Base-by-base conservation (phyloP, 495 filamentous ascomycete genomes). In the Penicillium samsonianum region DNA sequence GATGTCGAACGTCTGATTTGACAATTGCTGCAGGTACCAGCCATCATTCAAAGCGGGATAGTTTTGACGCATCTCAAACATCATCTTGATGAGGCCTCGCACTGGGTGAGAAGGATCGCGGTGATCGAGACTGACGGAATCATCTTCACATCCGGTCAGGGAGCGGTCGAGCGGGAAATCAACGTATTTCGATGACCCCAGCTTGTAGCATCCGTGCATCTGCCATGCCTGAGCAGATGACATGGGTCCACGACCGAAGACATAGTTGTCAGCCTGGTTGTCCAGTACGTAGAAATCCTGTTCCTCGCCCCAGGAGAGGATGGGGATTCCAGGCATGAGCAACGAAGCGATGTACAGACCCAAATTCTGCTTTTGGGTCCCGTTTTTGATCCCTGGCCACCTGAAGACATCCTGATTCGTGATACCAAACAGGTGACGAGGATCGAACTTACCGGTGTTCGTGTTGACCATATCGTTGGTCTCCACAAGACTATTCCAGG, bases 371-470 rank as follows among this genome's bases (percentile, higher is more conserved):
- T 72, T 74, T 37, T 79, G 63, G 16, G 76, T 79, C 20, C 79
- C 79, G 53, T 80, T 74, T n/a, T 62, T 62, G 23, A 82, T 70
- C 14, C 74, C 73, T 14, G 79, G 79, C 79, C 78, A 82, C 8
- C 77, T 67, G 58, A 82, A 78, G 20, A 80, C 76, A 62, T 82
- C 79, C 55, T 82, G 79, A 58, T 81, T 82, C 25, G 78, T 74
- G 16, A 67, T 61, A 17, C 79, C 79, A 62, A 71, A 81, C 60
- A 80, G 69, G 57, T 82, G 77, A 16, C 77, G 66, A 4, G 78
- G 78, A 54, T 81, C 78, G 47, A 79, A 81, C 42, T 73, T 52
- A 19, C 78, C 78, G 19, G 74, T 81, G 62, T 78, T 76, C 1
- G 75, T 65, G 57, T 81, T 81, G 45, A 72, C 58, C 55, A 80